Evolutionary conservation across 176 grass and related monocot genomes (phyloP), one percentile per base, ranked within the genome.

Genomic region (Cymbopogon citratus): DNA sequence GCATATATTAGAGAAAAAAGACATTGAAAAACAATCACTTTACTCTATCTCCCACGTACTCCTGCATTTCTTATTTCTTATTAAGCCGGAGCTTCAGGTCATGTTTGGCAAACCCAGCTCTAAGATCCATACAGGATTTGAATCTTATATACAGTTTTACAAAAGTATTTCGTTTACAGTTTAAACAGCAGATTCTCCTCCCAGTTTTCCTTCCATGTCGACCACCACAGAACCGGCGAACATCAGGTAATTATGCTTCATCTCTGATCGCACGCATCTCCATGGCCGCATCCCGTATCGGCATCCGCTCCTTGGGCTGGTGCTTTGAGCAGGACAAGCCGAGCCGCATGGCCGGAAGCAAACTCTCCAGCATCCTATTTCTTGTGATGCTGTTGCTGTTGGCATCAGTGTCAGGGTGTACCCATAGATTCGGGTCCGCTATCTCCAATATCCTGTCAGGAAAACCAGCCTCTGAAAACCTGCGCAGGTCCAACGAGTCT

Each of bases 281-380:
- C 43, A 51, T 13, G 25, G 44, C 71, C 0, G 26, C 71, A 12
- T 74, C 71, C 3, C 13, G 26, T 11, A 52, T 11, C 15, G 26
- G 13, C 71, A 21, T 33, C 2, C 71, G 71, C 26, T 74, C 44
- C 9, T 7, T 74, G 8, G 71, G 71, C 0, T 52, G 71, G 24
- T 52, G 71, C 16, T 74, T 74, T 6, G 71, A 74, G 71, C 71
- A 73, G 24, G 71, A 51, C 11, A 73, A 16, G 44, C 44, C 71
- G 25, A 73, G 44, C 27, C 44, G 6, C 12, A 74, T 31, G 25
- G 21, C 45, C 0, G 71, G 5, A 21, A 52, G 1, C 26, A 74
- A 21, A 21, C 45, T 52, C 8, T 74, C 24, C 14, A 21, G 44
- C 2, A 74, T 1, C 18, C 43, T 52, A 8, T 9, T 52, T 31